Conservation (phyloP, 148 eudicot genomes). For the Vaccinium darrowii region DNA sequence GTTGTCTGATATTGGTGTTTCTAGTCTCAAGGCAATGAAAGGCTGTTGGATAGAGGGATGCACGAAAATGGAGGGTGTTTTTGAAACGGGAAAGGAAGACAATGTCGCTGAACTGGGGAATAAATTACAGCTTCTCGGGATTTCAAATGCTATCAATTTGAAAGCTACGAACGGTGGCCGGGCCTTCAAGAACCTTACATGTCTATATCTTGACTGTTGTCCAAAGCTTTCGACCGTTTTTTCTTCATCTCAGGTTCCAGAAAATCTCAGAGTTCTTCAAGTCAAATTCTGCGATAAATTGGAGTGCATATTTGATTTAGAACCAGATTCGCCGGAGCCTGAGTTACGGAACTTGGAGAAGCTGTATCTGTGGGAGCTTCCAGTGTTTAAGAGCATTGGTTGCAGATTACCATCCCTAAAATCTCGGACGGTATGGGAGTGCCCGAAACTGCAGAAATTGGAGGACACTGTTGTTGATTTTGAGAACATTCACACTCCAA, state of each 20-base stretch:
- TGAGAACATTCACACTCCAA: too few species aligned
- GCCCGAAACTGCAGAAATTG: conserved; percentile 15
- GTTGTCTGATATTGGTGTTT: conserved; percentile 14
- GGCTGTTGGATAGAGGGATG: conserved; percentile 46
- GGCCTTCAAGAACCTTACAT: conserved; percentile 22
- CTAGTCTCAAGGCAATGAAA: conserved; percentile 15
- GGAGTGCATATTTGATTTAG: conserved; percentile 8
- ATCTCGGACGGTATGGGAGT: conserved; percentile 3
- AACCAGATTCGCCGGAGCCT: neutral
- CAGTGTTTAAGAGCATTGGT: conserved; percentile 15
- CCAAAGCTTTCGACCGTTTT: conserved; percentile 22
- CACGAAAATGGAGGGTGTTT: conserved; percentile 18
- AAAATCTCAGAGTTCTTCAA: conserved; percentile 24
- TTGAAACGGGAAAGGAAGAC: conserved; percentile 8
- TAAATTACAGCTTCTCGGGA: conserved; percentile 19
- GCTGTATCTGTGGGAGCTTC: conserved; percentile 24
- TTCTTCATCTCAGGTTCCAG: conserved; percentile 13
- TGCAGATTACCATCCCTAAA: conserved; percentile 8
- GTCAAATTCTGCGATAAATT: conserved; percentile 29
- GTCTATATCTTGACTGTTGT: conserved; percentile 32
- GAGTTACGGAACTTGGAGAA: conserved; percentile 13
- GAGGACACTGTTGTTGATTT: neutral
- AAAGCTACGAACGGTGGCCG: neutral
- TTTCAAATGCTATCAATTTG: conserved; percentile 26
- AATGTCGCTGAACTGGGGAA: conserved; percentile 3